These are phyloP conservation scores for Colletotrichum gigasporum DNA, from an alignment of 2,329 filamentous ascomycete genomes.

Conservation along the genomic window DNA sequence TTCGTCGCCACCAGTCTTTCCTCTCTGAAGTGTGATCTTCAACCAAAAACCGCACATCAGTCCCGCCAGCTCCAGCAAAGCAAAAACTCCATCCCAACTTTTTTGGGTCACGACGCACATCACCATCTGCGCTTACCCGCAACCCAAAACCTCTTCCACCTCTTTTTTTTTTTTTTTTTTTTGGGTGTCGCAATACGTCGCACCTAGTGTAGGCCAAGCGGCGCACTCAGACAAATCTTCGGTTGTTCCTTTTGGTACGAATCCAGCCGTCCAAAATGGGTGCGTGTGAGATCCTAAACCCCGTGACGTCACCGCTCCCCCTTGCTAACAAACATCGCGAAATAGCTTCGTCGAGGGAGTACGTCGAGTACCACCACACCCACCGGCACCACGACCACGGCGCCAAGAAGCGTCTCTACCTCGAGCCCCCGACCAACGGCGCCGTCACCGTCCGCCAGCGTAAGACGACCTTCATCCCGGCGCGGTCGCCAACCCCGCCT, in stretches of 20 bases:
- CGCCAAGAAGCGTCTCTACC: conserved; percentile 54
- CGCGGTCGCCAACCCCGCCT: conserved; percentile 43
- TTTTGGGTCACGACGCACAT: neutral
- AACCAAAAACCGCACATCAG: neutral
- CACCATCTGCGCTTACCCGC: conserved; percentile 3
- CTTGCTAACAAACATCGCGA: neutral
- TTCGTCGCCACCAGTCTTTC: conserved; percentile 3
- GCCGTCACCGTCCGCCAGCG: conserved; percentile 45
- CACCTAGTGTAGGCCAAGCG: conserved; percentile 18
- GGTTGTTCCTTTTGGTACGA: neutral
- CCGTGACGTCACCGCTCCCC: neutral
- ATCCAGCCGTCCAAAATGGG: conserved; percentile 30
- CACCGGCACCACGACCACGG: conserved; percentile 39
- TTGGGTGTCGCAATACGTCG: neutral
- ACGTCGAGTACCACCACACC: conserved; percentile 28
- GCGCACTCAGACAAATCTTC: conserved; percentile 16
- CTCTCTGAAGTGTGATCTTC: conserved; percentile 5
- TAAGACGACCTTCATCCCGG: conserved; percentile 51
- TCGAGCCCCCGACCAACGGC: conserved; percentile 50
- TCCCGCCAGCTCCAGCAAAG: too few species aligned
- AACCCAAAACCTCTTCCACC: neutral
- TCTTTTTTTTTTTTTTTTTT: neutral
- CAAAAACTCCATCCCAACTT: neutral
- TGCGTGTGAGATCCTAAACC: conserved; percentile 12
- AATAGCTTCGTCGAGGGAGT: conserved; percentile 29